Percentiles rank a stretch among this genome's conserved stretches.
These are phyloP conservation scores for Plenodomus tracheiphilus DNA, from an alignment of 2,329 filamentous ascomycete genomes.

Conservation along the genomic window DNA sequence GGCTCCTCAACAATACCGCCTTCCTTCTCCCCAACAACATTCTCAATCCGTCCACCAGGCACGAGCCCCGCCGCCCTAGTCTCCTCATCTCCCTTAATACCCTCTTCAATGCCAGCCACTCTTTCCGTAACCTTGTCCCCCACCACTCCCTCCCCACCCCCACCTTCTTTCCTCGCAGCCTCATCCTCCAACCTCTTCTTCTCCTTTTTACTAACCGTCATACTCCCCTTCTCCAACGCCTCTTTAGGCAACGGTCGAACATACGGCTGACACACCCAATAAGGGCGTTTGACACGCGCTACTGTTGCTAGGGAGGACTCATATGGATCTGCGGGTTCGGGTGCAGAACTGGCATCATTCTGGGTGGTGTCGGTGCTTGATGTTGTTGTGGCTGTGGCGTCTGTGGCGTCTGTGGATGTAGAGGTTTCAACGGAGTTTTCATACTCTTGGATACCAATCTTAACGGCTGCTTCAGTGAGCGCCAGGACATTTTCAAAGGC, in stretches of 20 bases:
- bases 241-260: slow-evolving; percentile 85
- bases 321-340: too few species aligned
- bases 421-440: slow-evolving; percentile 45
- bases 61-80: slow-evolving; percentile 24
- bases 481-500: slow-evolving; percentile 76
- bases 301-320: slow-evolving; percentile 69
- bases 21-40: slow-evolving; percentile 47
- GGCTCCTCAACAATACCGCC: slow-evolving; percentile 43
- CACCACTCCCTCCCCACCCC: slow-evolving; percentile 24
- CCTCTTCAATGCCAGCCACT: slow-evolving; percentile 42
- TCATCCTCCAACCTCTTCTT: slow-evolving; percentile 48
- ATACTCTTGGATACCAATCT: slow-evolving; percentile 71
- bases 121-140: slow-evolving; percentile 27
- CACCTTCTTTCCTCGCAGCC: slow-evolving; percentile 24
- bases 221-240: slow-evolving; percentile 78
- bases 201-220: slow-evolving; percentile 73
- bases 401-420: slow-evolving; percentile 1
- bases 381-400: slow-evolving; percentile 1
- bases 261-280: slow-evolving; percentile 89
- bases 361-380: slow-evolving; percentile 1
- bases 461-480: slow-evolving; percentile 75
- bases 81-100: slow-evolving; percentile 36
- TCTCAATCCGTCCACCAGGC: slow-evolving; percentile 51
- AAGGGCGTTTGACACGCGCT: slow-evolving; percentile 75
- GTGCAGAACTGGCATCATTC: too few species aligned